Conservation (phyloP, 2,329 filamentous ascomycete species). For the Corynespora cassiicola region DNA sequence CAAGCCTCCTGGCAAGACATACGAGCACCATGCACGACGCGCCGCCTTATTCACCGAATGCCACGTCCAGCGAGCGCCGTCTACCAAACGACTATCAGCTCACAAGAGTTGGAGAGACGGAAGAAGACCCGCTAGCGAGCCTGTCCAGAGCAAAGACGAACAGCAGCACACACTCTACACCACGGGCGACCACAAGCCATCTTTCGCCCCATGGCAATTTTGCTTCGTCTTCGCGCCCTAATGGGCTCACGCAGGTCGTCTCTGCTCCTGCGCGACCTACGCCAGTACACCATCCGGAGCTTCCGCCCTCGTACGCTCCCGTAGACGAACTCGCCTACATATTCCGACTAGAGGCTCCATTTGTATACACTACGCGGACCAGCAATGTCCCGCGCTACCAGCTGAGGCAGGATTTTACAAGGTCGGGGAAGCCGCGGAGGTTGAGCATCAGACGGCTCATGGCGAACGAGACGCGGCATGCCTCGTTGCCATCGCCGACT, state of each 20-base stretch:
- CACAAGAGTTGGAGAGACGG: slow-evolving; percentile 1
- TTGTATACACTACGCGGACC: slow-evolving; percentile 26
- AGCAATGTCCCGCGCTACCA: slow-evolving; percentile 29
- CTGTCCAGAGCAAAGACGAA: slow-evolving; percentile 3
- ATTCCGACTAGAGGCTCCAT: slow-evolving; percentile 20
- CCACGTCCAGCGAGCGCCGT: slow-evolving; percentile 3
- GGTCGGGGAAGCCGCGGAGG: slow-evolving; percentile 11
- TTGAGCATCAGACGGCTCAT: slow-evolving; percentile 26
- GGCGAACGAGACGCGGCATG: slow-evolving; percentile 19
- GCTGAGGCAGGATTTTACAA: slow-evolving; percentile 19
- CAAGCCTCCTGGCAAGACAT: no score
- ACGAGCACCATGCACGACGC: slow-evolving; percentile 13
- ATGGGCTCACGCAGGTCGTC: slow-evolving; percentile 1
- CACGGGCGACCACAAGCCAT: slow-evolving; percentile 5
- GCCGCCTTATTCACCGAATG: slow-evolving; percentile 19
- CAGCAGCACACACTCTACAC: slow-evolving; percentile 3
- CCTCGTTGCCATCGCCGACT: slow-evolving; percentile 13
- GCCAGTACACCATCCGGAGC: slow-evolving; percentile 1
- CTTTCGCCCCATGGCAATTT: slow-evolving; percentile 2
- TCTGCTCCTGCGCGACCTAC: slow-evolving; percentile 8
- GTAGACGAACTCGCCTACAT: slow-evolving; percentile 17
- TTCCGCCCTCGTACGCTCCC: slow-evolving; percentile 19
- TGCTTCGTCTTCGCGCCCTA: neutral
- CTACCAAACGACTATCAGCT: slow-evolving; percentile 10
- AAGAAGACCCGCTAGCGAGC: slow-evolving; percentile 6